These are phyloP conservation scores for Fagopyrum esculentum DNA, from an alignment of 148 eudicot species.

Conservation along the genomic window DNA sequence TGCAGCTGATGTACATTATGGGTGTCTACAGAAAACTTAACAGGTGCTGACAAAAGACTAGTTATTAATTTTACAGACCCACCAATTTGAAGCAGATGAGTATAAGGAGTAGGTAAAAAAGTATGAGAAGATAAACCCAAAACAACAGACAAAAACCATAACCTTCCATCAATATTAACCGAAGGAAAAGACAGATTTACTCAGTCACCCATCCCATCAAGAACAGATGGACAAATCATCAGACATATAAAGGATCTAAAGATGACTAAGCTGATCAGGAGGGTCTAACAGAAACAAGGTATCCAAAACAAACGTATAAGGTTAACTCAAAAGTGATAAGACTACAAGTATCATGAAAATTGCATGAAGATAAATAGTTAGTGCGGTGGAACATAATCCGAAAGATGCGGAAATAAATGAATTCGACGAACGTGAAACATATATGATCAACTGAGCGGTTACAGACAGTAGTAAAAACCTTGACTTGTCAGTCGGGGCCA, in stretches of 20 bases:
- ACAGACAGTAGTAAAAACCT: constrained; percentile 27
- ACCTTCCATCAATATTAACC: neutral
- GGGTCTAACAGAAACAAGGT: neutral
- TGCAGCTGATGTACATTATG: too few species aligned
- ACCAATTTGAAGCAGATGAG: neutral
- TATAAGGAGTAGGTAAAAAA: neutral
- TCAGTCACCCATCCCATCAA: neutral
- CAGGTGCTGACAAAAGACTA: too few species aligned
- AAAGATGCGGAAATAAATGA: neutral
- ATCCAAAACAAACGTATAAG: neutral
- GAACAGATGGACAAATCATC: neutral
- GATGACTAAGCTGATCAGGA: constrained; percentile 6
- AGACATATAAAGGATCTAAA: neutral
- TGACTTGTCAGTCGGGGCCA: constrained; percentile 76
- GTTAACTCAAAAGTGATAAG: neutral
- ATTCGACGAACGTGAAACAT: neutral
- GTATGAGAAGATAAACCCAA: neutral
- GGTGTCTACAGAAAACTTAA: too few species aligned
- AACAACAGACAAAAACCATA: constrained; percentile 1
- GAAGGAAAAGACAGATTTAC: neutral
- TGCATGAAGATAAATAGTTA: neutral
- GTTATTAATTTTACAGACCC: neutral
- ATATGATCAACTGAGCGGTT: neutral
- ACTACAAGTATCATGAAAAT: neutral
- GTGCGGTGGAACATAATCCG: neutral